Conservation (phyloP, 1,284 basidiomycete species). For the Vanrija sp. region DNA sequence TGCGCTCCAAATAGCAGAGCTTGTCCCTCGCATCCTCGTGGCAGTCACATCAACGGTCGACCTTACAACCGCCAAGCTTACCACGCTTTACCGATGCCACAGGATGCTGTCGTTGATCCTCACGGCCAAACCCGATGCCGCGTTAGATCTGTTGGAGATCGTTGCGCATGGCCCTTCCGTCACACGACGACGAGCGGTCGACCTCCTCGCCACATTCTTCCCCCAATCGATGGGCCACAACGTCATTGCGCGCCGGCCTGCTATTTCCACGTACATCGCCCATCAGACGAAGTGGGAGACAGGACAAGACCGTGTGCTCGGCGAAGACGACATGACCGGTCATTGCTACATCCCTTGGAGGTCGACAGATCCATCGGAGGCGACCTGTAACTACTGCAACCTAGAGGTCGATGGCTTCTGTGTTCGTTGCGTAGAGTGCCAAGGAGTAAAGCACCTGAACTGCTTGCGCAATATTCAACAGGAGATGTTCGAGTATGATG, state of each 20-base stretch:
- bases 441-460: constrained; percentile 22
- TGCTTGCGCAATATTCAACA: constrained; percentile 23
- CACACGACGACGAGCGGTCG: constrained; percentile 57
- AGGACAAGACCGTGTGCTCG: constrained; percentile 28
- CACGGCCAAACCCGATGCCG: constrained; percentile 61
- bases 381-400: constrained; percentile 11
- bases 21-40: constrained; percentile 30
- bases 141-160: constrained; percentile 65
- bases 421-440: constrained; percentile 34
- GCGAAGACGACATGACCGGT: constrained; percentile 27
- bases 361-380: not conserved
- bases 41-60: constrained; percentile 32
- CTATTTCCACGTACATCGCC: constrained; percentile 26
- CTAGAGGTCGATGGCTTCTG: constrained; percentile 27
- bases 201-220: constrained; percentile 61
- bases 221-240: constrained; percentile 65
- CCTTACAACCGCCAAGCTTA: constrained; percentile 20
- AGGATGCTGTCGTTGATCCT: constrained; percentile 60
- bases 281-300: constrained; percentile 34
- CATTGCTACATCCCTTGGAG: constrained; percentile 42
- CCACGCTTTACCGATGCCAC: constrained; percentile 56
- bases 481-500: constrained; percentile 27
- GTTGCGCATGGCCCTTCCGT: constrained; percentile 61
- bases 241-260: constrained; percentile 32
- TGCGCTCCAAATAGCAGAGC: constrained; percentile 19